phyloP scores from a whole-genome alignment of 805 yeast genomes.

The Hyphopichia homilentoma region DNA sequence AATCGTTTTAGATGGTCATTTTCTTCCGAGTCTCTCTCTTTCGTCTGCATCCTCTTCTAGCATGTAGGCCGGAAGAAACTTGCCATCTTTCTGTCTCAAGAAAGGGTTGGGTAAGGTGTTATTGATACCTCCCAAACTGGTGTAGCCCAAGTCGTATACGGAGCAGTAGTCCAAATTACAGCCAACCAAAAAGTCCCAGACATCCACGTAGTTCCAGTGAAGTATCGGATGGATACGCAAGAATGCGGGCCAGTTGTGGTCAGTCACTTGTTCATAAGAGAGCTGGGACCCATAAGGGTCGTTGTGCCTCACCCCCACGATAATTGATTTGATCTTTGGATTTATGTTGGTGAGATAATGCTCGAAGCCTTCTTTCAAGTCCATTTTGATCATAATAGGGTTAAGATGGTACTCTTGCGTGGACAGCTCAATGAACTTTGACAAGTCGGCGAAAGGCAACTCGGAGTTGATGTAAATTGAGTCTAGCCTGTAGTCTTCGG shows the following conservation, averaged over 20 bases:
- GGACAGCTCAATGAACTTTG: slow-evolving; percentile 59
- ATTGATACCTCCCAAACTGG: slow-evolving; percentile 80
- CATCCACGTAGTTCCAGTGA: slow-evolving; percentile 78
- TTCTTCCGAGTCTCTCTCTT: slow-evolving; percentile 43
- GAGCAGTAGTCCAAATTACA: slow-evolving; percentile 64
- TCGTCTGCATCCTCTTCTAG: slow-evolving; percentile 61
- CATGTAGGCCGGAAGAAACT: slow-evolving; percentile 52
- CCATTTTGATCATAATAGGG: slow-evolving; percentile 40
- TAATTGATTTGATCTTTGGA: slow-evolving; percentile 61
- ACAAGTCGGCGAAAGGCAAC: slow-evolving; percentile 66
- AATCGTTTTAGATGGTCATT: slow-evolving; percentile 3
- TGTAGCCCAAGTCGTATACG: slow-evolving; percentile 80
- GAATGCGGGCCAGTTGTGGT: slow-evolving; percentile 89
- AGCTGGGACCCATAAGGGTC: slow-evolving; percentile 79
- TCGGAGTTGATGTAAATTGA: slow-evolving; percentile 77
- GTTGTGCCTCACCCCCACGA: slow-evolving; percentile 83
- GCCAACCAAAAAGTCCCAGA: slow-evolving; percentile 77
- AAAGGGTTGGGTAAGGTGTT: slow-evolving; percentile 73
- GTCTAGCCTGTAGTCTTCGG: slow-evolving; percentile 36
- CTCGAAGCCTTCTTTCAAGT: slow-evolving; percentile 66
- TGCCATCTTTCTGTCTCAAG: slow-evolving; percentile 18
- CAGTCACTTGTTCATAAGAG: slow-evolving; percentile 66
- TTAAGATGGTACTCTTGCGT: slow-evolving; percentile 53
- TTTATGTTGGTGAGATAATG: slow-evolving; percentile 49
- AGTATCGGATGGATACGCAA: slow-evolving; percentile 82